These are phyloP conservation scores for Oryza brachyantha DNA, from an alignment of 176 grass and related monocot genomes.

Conservation along the genomic window DNA sequence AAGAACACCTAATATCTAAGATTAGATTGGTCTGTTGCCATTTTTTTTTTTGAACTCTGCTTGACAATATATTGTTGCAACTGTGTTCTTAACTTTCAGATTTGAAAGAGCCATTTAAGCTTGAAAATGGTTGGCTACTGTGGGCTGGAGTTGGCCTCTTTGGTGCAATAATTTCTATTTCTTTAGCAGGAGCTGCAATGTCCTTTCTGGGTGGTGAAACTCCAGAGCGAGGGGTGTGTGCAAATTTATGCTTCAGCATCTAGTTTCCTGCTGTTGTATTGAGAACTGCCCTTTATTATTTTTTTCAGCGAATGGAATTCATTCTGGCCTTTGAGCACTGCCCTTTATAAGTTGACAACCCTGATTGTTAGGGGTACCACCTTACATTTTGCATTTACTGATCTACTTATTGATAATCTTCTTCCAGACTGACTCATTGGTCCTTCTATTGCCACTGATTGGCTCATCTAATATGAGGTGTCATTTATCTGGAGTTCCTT, in stretches of 20 bases:
- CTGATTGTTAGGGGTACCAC: neutral
- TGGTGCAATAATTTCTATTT: conserved; percentile 62
- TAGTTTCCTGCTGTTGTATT: neutral
- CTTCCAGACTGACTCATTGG: conserved; percentile 82
- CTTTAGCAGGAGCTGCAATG: conserved; percentile 59
- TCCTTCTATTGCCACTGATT: conserved; percentile 77
- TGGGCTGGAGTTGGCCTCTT: conserved; percentile 76
- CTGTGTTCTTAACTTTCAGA: conserved; percentile 47
- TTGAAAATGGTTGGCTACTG: conserved; percentile 84
- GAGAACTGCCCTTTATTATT: neutral
- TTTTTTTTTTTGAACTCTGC: neutral
- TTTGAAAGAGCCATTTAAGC: conserved; percentile 70
- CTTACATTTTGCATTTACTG: conserved; percentile 9
- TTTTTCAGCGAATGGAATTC: too few relatives aligned
- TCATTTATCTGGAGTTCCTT: neutral
- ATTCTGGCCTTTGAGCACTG: too few relatives aligned
- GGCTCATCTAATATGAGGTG: conserved; percentile 83
- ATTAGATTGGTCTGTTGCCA: too few relatives aligned
- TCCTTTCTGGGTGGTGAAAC: conserved; percentile 68
- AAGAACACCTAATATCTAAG: neutral
- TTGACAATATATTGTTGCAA: neutral
- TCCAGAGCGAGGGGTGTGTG: conserved; percentile 67
- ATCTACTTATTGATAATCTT: conserved; percentile 31
- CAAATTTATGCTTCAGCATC: conserved; percentile 11
- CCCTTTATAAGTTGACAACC: neutral